Evolutionary conservation across 176 grass and related monocot species (phyloP).

Genomic region (Aegilops speltoides): DNA sequence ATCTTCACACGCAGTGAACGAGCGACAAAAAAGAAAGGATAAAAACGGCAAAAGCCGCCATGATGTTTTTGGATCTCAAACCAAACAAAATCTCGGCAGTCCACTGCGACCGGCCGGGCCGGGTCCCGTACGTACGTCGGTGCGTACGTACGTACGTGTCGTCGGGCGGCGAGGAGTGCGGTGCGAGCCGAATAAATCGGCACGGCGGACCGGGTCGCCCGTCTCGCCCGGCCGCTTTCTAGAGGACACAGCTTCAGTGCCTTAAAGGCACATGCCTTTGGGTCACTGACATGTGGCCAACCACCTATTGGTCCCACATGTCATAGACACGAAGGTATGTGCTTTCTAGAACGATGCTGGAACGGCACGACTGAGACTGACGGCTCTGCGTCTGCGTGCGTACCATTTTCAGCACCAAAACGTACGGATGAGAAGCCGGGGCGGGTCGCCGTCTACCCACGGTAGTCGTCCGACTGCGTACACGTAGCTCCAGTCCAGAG

Average conservation of each 20-base stretch:
- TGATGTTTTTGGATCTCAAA: background rate
- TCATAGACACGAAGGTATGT: no score
- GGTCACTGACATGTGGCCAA: no score
- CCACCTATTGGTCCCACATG: no score
- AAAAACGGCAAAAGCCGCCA: background rate
- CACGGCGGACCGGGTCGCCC: background rate
- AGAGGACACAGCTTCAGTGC: no score
- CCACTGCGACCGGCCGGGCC: background rate
- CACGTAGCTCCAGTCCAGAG: background rate
- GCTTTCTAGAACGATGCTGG: background rate
- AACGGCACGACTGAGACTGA: background rate
- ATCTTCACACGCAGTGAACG: background rate
- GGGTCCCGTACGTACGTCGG: no score
- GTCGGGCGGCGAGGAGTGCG: background rate
- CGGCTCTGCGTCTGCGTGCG: background rate
- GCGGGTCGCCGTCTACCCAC: background rate
- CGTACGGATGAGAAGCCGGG: background rate
- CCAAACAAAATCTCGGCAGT: background rate
- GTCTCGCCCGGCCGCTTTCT: background rate
- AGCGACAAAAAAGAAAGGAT: background rate
- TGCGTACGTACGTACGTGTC: background rate
- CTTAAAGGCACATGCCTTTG: no score
- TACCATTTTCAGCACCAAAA: background rate
- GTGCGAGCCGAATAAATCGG: slow-evolving; percentile 3
- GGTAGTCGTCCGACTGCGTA: background rate